phyloP scores from a whole-genome alignment of 306 rosid species.

The Dryas octopetala region DNA sequence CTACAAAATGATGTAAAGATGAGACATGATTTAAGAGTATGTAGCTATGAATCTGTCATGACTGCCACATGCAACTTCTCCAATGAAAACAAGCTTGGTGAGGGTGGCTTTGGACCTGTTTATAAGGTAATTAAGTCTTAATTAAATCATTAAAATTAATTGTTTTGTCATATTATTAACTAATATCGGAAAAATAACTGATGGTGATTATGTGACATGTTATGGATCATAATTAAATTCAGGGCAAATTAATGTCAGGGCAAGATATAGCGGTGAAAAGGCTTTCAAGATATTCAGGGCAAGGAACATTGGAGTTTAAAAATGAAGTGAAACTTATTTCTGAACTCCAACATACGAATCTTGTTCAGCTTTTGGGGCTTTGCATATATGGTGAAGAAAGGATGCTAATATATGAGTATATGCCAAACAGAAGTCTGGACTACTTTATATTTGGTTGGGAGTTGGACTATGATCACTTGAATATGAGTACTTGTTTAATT shows the following conservation, averaged over 20 bases:
- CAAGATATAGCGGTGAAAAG: slow-evolving; percentile 20
- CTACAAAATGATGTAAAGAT: slow-evolving; percentile 3
- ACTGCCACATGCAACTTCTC: slow-evolving; percentile 32
- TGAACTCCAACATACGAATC: slow-evolving; percentile 38
- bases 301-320: slow-evolving; percentile 33
- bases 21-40: background rate
- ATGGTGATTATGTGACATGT: background rate
- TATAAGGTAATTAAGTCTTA: background rate
- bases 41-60: slow-evolving; percentile 14
- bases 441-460: no score
- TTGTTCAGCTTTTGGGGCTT: slow-evolving; percentile 23
- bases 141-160: background rate
- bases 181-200: background rate
- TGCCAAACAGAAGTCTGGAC: no score
- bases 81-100: slow-evolving; percentile 21
- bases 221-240: background rate
- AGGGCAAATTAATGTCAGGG: slow-evolving; percentile 16
- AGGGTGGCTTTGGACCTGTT: no score
- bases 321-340: slow-evolving; percentile 33
- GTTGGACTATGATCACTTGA: no score
- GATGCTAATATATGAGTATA: slow-evolving; percentile 33
- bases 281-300: slow-evolving; percentile 27
- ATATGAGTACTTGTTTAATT: no score
- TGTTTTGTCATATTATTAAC: background rate
- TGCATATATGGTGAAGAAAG: slow-evolving; percentile 32